Evolutionary conservation across 2,329 filamentous ascomycete species (phyloP), one percentile per base, ranked within the genome.

Genomic region (Diaporthe nobilis): DNA sequence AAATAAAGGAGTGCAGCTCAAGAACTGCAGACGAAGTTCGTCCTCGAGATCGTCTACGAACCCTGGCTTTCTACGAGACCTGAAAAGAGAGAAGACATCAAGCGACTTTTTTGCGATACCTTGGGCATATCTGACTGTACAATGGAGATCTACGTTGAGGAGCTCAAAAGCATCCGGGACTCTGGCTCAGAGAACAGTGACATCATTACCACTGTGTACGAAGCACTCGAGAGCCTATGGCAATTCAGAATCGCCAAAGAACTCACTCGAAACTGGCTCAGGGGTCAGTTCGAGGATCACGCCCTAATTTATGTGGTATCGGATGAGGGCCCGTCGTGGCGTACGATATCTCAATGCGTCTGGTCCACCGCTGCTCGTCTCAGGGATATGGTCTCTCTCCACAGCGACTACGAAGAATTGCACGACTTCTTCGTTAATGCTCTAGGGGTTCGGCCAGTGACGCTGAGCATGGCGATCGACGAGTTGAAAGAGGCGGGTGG

Each of bases 381-480:
- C n/a, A 31, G 67, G 13, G 77, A 74, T 2, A 71, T 37, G 34
- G 37, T 75, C 2, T 72, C 72, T 12, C 73, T 79, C 22, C 60
- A 76, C n/a, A 25, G 61, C 2, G 60, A 77, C 22, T 79, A 78
- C 39, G 68, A 73, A 47, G 67, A 57, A 3, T 42, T 77, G 37
- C 20, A 67, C 34, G 51, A 39, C 0, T 55, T 79, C 3, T 78
- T 79, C 13, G 53, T 84, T 4, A 17, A 72, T 0, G 75, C 79
- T 0, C 78, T 86, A 0, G 80, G 81, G 0, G 81, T 85, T 0
- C 80, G 79, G 58, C 77, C 78, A 1, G 75, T 85, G 0, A 81
- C 80, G 0, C 67, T 84, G 0, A 37, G 77, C 0, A 84, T 85
- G 81, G 81, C 80, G 2, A 81, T 81, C 53, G 79, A 83, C 1